Evolutionary conservation across 2,329 filamentous ascomycete genomes (phyloP).

Genomic region (Xylariomycetidae sp.): DNA sequence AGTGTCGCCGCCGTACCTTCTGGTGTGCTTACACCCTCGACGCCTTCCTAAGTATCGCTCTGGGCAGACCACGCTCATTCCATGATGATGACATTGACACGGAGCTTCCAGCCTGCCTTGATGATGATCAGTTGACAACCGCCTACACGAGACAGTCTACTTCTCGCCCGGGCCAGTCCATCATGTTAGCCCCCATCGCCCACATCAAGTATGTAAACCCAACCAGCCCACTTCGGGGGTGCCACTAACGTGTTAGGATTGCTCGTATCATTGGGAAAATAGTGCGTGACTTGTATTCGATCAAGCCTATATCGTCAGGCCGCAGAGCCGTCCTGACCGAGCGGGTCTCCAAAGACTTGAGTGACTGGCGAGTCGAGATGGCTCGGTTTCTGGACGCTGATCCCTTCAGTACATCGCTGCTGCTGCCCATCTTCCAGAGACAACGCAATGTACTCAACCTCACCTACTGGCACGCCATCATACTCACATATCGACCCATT

Average conservation of each 20-base stretch:
- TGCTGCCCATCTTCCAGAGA: constrained; percentile 34
- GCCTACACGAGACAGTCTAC: not conserved
- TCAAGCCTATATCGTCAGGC: constrained; percentile 26
- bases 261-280: constrained; percentile 29
- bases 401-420: constrained; percentile 25
- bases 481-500: constrained; percentile 33
- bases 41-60: constrained; percentile 2
- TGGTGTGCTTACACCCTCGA: constrained; percentile 7
- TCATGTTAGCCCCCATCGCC: constrained; percentile 30
- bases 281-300: constrained; percentile 29
- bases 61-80: constrained; percentile 5
- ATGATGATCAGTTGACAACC: constrained; percentile 2
- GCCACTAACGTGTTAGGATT: constrained; percentile 3
- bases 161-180: constrained; percentile 12
- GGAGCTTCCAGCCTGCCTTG: constrained; percentile 2
- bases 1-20: constrained; percentile 34
- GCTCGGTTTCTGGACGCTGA: constrained; percentile 33
- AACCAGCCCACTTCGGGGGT: not conserved
- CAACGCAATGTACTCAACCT: constrained; percentile 36
- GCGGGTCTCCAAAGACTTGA: constrained; percentile 25
- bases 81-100: constrained; percentile 7
- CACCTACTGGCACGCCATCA: constrained; percentile 36
- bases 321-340: constrained; percentile 21
- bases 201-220: constrained; percentile 26
- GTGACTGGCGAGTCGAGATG: constrained; percentile 29